Percentiles rank a stretch among this genome's conserved stretches.
Conservation (phyloP, 2,329 filamentous ascomycete species). For the Hirsutella thompsonii region DNA sequence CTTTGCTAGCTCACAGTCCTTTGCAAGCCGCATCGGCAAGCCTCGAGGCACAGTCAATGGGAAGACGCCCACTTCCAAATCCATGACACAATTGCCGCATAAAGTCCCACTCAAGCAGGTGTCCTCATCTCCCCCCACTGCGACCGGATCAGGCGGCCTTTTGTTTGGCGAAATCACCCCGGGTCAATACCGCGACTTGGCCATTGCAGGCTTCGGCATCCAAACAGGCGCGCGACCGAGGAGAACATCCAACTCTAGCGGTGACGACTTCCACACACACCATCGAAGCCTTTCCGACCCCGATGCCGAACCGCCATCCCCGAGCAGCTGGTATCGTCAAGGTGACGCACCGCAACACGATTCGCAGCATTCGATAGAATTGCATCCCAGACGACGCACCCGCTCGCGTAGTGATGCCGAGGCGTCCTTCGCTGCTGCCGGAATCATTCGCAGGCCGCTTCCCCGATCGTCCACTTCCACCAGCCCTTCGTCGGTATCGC, state of each 20-base stretch:
- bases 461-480: conserved; percentile 10
- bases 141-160: conserved; percentile 33
- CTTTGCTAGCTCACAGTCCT: conserved; percentile 43
- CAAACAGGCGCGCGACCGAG: conserved; percentile 32
- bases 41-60: conserved; percentile 24
- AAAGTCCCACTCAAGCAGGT: conserved; percentile 19
- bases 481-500: conserved; percentile 23
- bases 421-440: conserved; percentile 17
- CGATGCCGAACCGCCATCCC: conserved; percentile 47
- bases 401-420: conserved; percentile 51
- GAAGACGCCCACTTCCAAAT: conserved; percentile 20
- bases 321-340: conserved; percentile 51
- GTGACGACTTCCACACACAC: conserved; percentile 35
- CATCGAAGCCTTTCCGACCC: conserved; percentile 43
- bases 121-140: conserved; percentile 18
- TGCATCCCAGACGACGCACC: conserved; percentile 20
- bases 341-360: conserved; percentile 13
- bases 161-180: conserved; percentile 65
- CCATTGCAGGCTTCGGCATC: conserved; percentile 48
- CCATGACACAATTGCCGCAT: conserved; percentile 19
- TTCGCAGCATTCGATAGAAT: conserved; percentile 8
- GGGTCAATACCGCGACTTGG: conserved; percentile 35
- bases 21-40: conserved; percentile 45
- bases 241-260: conserved; percentile 60
- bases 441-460: conserved; percentile 19